Conservation (phyloP, 1,284 basidiomycete species). For the Athelia psychrophila region DNA sequence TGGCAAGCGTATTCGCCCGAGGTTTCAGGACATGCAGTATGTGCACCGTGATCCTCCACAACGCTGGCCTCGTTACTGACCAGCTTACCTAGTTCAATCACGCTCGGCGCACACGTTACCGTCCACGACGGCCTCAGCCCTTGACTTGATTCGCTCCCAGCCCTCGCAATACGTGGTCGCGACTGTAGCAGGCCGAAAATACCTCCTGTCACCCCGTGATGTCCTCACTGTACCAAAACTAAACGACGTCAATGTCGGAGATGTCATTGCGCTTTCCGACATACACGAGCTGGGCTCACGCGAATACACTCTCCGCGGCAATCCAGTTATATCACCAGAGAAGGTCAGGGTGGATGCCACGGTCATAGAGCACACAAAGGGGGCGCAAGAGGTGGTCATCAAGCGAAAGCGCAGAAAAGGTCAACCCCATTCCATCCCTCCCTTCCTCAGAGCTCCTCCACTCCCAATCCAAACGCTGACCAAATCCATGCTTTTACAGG, state of each 20-base stretch:
- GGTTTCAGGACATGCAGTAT: no score
- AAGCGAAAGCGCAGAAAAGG: constrained; percentile 96
- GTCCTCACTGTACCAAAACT: constrained; percentile 90
- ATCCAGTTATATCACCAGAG: constrained; percentile 55
- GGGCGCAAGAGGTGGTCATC: constrained; percentile 85
- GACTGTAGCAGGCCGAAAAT: constrained; percentile 84
- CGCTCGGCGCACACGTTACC: constrained; percentile 17
- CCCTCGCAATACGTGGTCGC: constrained; percentile 89
- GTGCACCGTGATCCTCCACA: no score
- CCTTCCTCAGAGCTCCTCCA: no score
- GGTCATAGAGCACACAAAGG: constrained; percentile 96
- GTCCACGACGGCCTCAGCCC: constrained; percentile 42
- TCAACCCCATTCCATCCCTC: constrained; percentile 52
- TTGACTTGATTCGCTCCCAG: constrained; percentile 73
- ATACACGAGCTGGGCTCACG: constrained; percentile 94
- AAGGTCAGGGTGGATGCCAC: constrained; percentile 81
- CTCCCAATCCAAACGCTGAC: no score
- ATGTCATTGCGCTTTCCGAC: constrained; percentile 80
- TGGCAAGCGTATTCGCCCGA: no score
- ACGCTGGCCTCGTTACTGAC: constrained; percentile 14
- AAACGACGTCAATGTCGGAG: constrained; percentile 79
- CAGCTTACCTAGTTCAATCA: constrained; percentile 4
- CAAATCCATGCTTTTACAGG: background rate
- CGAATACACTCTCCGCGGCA: constrained; percentile 88
- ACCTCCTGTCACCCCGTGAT: constrained; percentile 88